Evolutionary conservation across 2,329 filamentous ascomycete genomes (phyloP).

Genomic region (Penicillium fuscoglaucum): DNA sequence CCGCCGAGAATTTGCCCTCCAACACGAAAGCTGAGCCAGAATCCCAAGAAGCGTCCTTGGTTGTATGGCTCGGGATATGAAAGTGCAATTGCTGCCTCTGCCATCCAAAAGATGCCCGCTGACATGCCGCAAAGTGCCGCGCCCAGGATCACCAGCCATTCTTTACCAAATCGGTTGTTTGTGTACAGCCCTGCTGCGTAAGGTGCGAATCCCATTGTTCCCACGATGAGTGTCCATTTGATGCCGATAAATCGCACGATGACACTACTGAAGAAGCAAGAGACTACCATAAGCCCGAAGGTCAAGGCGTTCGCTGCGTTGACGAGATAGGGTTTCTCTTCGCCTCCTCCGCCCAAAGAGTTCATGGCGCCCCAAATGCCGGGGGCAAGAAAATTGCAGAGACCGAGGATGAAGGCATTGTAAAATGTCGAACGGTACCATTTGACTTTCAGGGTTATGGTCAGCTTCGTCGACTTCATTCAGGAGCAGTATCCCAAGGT

Average conservation of each 20-base stretch:
- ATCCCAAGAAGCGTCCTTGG: slow-evolving; percentile 63
- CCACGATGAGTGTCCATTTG: slow-evolving; percentile 68
- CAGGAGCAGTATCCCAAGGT: background rate
- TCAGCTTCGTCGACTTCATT: background rate
- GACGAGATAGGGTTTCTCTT: slow-evolving; percentile 64
- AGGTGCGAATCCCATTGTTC: slow-evolving; percentile 70
- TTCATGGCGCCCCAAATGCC: slow-evolving; percentile 76
- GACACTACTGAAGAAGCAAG: slow-evolving; percentile 64
- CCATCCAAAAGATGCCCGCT: slow-evolving; percentile 74
- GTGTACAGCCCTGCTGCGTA: slow-evolving; percentile 71
- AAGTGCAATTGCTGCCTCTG: slow-evolving; percentile 71
- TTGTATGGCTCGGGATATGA: slow-evolving; percentile 71
- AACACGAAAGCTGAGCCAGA: slow-evolving; percentile 65
- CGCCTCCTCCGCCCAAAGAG: slow-evolving; percentile 68
- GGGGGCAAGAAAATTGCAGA: slow-evolving; percentile 69
- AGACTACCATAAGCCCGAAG: slow-evolving; percentile 71
- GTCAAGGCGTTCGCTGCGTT: slow-evolving; percentile 71
- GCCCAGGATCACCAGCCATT: slow-evolving; percentile 69
- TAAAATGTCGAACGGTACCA: slow-evolving; percentile 73
- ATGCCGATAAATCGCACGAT: slow-evolving; percentile 69
- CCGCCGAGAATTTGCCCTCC: slow-evolving; percentile 70
- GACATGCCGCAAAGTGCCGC: slow-evolving; percentile 69
- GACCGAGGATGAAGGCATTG: slow-evolving; percentile 69
- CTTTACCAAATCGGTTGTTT: slow-evolving; percentile 68
- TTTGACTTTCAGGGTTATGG: slow-evolving; percentile 48